A percentile compares a stretch with the other conserved stretches of the same genome.
Conservation (phyloP, 768 basidiomycete species). For the Roridomyces roridus region DNA sequence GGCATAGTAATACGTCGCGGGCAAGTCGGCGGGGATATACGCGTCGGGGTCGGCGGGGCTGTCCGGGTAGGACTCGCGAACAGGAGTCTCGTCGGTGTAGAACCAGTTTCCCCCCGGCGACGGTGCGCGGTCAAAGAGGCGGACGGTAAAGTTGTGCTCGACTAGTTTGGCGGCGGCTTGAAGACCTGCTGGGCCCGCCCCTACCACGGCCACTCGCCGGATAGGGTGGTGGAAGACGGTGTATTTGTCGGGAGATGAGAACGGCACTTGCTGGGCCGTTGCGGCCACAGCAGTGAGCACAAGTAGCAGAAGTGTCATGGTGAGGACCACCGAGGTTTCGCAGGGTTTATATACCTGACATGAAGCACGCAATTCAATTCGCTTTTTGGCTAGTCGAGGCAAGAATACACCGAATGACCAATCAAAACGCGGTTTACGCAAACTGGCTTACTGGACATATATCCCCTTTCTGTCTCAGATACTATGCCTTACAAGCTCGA, state of each 20-base stretch:
- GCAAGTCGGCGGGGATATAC: slow-evolving; percentile 13
- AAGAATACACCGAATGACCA: too few species aligned
- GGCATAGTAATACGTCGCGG: slow-evolving; percentile 15
- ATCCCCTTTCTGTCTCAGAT: too few species aligned
- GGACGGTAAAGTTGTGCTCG: slow-evolving; percentile 23
- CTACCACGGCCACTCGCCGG: slow-evolving; percentile 22
- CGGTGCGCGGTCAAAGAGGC: slow-evolving; percentile 26
- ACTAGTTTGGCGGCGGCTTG: slow-evolving; percentile 22
- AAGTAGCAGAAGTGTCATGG: neutral
- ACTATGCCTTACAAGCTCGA: slow-evolving; percentile 14
- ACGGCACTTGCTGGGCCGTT: slow-evolving; percentile 14
- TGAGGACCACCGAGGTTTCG: too few species aligned
- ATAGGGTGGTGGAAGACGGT: slow-evolving; percentile 22
- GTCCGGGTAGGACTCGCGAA: slow-evolving; percentile 27
- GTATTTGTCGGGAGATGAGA: neutral
- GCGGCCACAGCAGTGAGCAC: neutral
- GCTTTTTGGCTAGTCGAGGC: too few species aligned
- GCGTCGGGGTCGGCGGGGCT: slow-evolving; percentile 5
- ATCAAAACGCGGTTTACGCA: too few species aligned
- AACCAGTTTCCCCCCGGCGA: slow-evolving; percentile 31
- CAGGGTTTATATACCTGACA: too few species aligned
- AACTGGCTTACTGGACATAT: too few species aligned
- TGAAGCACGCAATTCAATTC: too few species aligned
- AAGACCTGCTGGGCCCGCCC: slow-evolving; percentile 23
- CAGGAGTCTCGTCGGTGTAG: slow-evolving; percentile 29